A percentile compares a stretch with the other conserved stretches of the same genome.
Conservation (phyloP, 306 rosid genomes). For the Astragalus membranaceus region DNA sequence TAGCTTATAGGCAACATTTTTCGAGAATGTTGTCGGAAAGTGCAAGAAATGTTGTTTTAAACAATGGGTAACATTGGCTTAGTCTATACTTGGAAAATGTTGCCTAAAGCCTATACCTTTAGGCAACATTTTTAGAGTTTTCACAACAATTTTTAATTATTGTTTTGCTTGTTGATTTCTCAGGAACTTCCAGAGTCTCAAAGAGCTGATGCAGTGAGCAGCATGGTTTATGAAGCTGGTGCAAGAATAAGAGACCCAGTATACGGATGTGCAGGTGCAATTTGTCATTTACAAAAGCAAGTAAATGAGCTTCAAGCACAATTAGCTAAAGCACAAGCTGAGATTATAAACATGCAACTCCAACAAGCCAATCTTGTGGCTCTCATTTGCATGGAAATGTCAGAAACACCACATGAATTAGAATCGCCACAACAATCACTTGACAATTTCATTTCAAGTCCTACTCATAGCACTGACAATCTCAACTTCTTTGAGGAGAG, state of each 20-base stretch:
- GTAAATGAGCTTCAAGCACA: conserved; percentile 88
- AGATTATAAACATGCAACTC: conserved; percentile 64
- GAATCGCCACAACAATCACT: conserved; percentile 44
- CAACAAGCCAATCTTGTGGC: conserved; percentile 83
- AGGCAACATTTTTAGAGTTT: no score
- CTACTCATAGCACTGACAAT: conserved; percentile 23
- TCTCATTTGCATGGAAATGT: conserved; percentile 68
- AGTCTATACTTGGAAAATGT: no score
- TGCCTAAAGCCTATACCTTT: no score
- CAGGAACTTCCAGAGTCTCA: conserved; percentile 91
- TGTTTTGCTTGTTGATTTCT: not conserved
- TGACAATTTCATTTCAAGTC: conserved; percentile 34
- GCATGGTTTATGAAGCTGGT: conserved; percentile 93
- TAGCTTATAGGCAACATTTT: no score
- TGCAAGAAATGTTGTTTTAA: no score
- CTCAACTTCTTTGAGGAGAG: conserved; percentile 50
- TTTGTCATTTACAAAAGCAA: conserved; percentile 79
- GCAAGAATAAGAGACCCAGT: conserved; percentile 92
- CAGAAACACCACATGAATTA: conserved; percentile 38
- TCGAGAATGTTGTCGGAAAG: no score
- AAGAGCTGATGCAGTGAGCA: conserved; percentile 88
- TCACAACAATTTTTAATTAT: not conserved
- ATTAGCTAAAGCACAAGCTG: conserved; percentile 82
- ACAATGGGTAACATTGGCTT: no score
- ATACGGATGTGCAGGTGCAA: conserved; percentile 82